phyloP scores from a whole-genome alignment of 148 eudicot genomes.

The Rhododendron vialii region DNA sequence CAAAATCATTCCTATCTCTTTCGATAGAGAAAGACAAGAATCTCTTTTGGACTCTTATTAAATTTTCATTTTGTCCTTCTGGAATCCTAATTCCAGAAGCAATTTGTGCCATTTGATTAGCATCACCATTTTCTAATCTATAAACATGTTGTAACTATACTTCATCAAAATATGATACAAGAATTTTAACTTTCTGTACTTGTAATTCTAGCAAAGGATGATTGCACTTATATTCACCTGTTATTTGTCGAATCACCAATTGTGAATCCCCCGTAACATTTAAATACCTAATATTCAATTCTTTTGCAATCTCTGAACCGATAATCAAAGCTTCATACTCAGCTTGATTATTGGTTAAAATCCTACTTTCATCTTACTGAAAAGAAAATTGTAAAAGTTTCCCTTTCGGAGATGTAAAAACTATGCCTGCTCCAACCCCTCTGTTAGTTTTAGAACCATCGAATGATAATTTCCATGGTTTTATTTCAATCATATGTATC shows the following conservation, averaged over 20 bases:
- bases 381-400: not conserved
- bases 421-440: not conserved
- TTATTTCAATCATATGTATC: not conserved
- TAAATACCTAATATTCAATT: not conserved
- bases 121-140: not conserved
- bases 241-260: not conserved
- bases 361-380: not conserved
- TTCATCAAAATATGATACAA: not conserved
- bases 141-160: not conserved
- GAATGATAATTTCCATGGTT: not conserved
- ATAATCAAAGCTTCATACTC: too few species aligned
- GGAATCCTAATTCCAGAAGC: not conserved
- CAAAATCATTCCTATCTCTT: too few species aligned
- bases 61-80: not conserved
- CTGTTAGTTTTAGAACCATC: not conserved
- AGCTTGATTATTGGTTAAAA: not conserved
- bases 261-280: not conserved
- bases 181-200: not conserved
- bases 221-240: not conserved
- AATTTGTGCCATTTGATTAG: not conserved
- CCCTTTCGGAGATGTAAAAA: not conserved
- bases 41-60: too few species aligned
- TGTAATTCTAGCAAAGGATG: not conserved
- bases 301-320: not conserved
- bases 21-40: too few species aligned